Evolutionary conservation across 2,329 filamentous ascomycete species (phyloP).

Genomic region (Penicillium sp.): DNA sequence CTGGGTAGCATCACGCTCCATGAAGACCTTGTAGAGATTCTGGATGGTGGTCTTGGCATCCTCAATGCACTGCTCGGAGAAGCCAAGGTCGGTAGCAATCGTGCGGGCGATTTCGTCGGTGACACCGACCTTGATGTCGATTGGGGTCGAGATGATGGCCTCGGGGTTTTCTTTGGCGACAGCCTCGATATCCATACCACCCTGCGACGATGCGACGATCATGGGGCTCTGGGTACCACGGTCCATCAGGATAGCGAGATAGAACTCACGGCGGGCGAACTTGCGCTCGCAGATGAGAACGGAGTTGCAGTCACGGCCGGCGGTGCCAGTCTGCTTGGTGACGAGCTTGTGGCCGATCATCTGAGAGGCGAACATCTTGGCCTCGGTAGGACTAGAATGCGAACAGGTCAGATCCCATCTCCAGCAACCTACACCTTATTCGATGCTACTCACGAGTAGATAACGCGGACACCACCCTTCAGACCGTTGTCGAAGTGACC

Average conservation of each 20-base stretch:
- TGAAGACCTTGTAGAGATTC: conserved; percentile 98
- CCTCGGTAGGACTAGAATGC: conserved; percentile 65
- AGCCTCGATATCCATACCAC: conserved; percentile 98
- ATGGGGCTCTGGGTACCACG: conserved; percentile 83
- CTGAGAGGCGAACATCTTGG: conserved; percentile 95
- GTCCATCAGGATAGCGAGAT: conserved; percentile 98
- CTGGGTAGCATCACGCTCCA: conserved; percentile 96
- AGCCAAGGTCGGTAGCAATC: conserved; percentile 88
- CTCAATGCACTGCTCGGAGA: conserved; percentile 95
- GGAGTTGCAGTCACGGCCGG: conserved; percentile 87
- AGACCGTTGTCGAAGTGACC: conserved; percentile 96
- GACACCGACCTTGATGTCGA: conserved; percentile 91
- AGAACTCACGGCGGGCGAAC: conserved; percentile 98
- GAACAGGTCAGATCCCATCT: not conserved
- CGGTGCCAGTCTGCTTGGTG: conserved; percentile 97
- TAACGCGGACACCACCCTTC: conserved; percentile 96
- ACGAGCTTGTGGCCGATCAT: conserved; percentile 99
- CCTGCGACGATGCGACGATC: conserved; percentile 96
- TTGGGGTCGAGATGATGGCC: conserved; percentile 87
- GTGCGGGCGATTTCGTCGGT: conserved; percentile 90
- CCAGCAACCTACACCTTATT: not conserved
- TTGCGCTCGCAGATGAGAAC: conserved; percentile 99
- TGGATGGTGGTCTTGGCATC: conserved; percentile 95
- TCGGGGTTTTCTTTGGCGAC: conserved; percentile 97
- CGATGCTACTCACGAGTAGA: conserved; percentile 69